A percentile compares a stretch with the other conserved stretches of the same genome.
Evolutionary conservation across 495 filamentous ascomycete genomes (phyloP).

Genomic region (Sordaria brevicollis): DNA sequence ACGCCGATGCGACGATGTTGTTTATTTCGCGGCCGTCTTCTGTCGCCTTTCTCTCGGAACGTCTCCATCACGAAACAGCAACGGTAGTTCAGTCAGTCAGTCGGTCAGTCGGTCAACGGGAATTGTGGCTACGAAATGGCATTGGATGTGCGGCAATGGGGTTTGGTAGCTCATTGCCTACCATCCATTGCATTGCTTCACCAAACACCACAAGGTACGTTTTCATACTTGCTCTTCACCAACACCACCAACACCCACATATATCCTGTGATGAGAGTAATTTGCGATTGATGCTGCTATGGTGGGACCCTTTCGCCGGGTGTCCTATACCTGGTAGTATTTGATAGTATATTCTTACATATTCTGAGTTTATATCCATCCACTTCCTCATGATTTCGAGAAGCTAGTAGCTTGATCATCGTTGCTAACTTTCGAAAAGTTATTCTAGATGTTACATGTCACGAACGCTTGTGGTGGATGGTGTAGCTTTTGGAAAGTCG

Average conservation of each 20-base stretch:
- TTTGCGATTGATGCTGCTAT: slow-evolving; percentile 25
- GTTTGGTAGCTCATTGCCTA: neutral
- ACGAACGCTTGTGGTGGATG: neutral
- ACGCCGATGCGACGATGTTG: neutral
- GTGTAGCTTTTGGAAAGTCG: neutral
- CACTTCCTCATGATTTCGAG: neutral
- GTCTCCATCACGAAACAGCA: neutral
- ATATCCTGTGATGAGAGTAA: slow-evolving; percentile 19
- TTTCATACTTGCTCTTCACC: neutral
- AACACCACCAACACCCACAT: neutral
- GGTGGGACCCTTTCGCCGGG: slow-evolving; percentile 23
- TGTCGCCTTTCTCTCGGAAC: neutral
- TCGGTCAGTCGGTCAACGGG: neutral
- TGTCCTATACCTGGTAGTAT: slow-evolving; percentile 17
- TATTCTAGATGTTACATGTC: neutral
- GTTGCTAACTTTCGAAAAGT: neutral
- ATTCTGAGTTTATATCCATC: slow-evolving; percentile 13
- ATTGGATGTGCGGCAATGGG: neutral
- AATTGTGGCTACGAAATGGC: neutral
- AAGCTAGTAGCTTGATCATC: neutral
- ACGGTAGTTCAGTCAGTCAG: too few species aligned
- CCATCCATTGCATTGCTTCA: neutral
- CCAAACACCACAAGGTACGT: neutral
- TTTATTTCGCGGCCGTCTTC: neutral
- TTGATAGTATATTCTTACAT: slow-evolving; percentile 26